Percentiles rank a stretch among this genome's conserved stretches.
Conservation (phyloP, 2,329 filamentous ascomycete genomes). For the Exophiala xenobiotica region DNA sequence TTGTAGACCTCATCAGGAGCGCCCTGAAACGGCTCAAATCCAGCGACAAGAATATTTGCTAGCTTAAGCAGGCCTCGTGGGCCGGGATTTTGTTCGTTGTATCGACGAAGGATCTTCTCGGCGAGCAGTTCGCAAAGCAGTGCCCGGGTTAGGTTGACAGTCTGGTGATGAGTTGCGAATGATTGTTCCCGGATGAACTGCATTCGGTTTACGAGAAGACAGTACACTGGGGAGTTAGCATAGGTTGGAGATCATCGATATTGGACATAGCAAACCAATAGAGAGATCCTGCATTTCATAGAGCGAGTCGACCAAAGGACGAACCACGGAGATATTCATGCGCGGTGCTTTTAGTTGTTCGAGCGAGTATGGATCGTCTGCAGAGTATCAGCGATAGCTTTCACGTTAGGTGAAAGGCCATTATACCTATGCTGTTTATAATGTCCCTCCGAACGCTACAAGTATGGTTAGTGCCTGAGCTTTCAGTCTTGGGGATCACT, state of each 20-base stretch:
- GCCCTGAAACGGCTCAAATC: constrained; percentile 83
- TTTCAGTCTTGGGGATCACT: constrained; percentile 13
- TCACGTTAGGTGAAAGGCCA: background rate
- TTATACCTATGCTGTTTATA: constrained; percentile 32
- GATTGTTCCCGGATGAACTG: constrained; percentile 78
- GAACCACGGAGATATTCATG: constrained; percentile 76
- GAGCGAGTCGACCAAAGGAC: constrained; percentile 79
- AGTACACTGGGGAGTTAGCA: constrained; percentile 62
- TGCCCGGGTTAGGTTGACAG: constrained; percentile 75
- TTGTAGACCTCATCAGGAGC: constrained; percentile 66
- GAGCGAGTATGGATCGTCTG: constrained; percentile 65
- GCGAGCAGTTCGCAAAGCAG: constrained; percentile 78
- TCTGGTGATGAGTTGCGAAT: constrained; percentile 73
- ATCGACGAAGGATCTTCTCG: constrained; percentile 72
- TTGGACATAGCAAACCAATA: constrained; percentile 62
- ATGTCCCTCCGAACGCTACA: constrained; percentile 33
- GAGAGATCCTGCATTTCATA: constrained; percentile 79
- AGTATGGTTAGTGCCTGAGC: background rate
- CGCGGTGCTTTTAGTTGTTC: constrained; percentile 77
- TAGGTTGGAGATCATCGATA: no score
- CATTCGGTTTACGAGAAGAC: constrained; percentile 75
- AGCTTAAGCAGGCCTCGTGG: constrained; percentile 69
- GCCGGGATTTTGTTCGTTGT: constrained; percentile 74
- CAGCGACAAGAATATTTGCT: constrained; percentile 76
- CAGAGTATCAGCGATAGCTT: background rate